Percentiles rank a stretch among this genome's conserved stretches.
Evolutionary conservation across 345 rosid genomes (phyloP).

Genomic region (Euphorbia tirucalli): DNA sequence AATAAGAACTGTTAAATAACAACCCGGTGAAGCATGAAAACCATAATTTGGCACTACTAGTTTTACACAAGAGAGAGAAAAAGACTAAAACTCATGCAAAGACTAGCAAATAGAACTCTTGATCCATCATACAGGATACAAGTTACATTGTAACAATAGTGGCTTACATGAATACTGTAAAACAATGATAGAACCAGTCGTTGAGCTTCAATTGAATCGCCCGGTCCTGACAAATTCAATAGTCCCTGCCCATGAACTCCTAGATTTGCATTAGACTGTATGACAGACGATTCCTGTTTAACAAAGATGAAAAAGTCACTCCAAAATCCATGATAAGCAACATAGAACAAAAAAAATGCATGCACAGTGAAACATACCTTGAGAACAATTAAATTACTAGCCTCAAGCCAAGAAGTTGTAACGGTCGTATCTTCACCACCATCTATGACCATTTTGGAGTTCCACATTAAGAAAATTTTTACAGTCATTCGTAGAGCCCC

Average conservation of each 20-base stretch:
- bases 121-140: constrained; percentile 5
- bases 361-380: constrained; percentile 47
- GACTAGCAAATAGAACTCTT: background rate
- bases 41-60: background rate
- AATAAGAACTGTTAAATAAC: background rate
- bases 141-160: background rate
- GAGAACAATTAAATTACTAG: constrained; percentile 87
- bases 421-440: constrained; percentile 80
- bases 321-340: constrained; percentile 16
- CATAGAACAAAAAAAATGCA: constrained; percentile 7
- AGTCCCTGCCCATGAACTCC: constrained; percentile 98
- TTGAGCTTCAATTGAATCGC: constrained; percentile 89
- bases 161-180: constrained; percentile 81
- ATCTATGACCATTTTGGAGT: constrained; percentile 82
- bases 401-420: constrained; percentile 86
- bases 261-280: constrained; percentile 91
- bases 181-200: constrained; percentile 89
- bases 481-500: constrained; percentile 98
- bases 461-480: constrained; percentile 96
- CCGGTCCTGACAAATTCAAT: constrained; percentile 87
- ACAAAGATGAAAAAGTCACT: constrained; percentile 13
- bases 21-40: constrained; percentile 6
- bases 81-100: background rate
- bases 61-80: background rate
- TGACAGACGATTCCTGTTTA: constrained; percentile 82